Evolutionary conservation across 768 basidiomycete genomes (phyloP).

Genomic region (Suillus spraguei): DNA sequence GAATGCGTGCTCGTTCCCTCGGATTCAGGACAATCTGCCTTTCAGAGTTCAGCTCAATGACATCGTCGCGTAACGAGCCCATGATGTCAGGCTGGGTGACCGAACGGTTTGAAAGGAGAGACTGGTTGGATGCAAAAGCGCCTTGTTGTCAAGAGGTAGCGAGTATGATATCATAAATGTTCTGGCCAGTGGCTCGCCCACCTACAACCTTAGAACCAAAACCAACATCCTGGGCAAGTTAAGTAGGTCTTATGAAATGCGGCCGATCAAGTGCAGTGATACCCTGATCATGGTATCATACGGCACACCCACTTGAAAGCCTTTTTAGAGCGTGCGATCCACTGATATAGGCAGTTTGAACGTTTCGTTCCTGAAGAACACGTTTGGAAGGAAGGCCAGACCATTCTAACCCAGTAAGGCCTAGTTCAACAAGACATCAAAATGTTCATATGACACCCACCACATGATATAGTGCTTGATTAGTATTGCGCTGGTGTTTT

Average conservation of each 20-base stretch:
- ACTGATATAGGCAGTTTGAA: neutral
- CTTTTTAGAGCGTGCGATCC: neutral
- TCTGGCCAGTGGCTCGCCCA: neutral
- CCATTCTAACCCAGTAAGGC: neutral
- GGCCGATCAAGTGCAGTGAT: neutral
- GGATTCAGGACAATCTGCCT: constrained; percentile 9
- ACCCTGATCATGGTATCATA: neutral
- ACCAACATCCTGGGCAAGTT: neutral
- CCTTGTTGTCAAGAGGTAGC: neutral
- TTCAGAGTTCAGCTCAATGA: neutral
- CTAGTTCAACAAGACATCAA: neutral
- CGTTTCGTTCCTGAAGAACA: neutral
- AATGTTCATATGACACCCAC: neutral
- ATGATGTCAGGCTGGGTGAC: neutral
- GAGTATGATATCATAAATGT: neutral
- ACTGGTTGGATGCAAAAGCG: neutral
- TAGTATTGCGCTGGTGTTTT: neutral
- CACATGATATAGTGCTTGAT: neutral
- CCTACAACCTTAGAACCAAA: neutral
- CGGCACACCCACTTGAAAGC: neutral
- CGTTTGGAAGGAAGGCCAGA: neutral
- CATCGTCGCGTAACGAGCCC: neutral
- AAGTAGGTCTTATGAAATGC: neutral
- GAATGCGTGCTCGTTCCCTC: constrained; percentile 27
- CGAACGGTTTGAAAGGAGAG: neutral